phyloP scores from a whole-genome alignment of 1,139 yeast species.

The Eremothecium sinecaudum region DNA sequence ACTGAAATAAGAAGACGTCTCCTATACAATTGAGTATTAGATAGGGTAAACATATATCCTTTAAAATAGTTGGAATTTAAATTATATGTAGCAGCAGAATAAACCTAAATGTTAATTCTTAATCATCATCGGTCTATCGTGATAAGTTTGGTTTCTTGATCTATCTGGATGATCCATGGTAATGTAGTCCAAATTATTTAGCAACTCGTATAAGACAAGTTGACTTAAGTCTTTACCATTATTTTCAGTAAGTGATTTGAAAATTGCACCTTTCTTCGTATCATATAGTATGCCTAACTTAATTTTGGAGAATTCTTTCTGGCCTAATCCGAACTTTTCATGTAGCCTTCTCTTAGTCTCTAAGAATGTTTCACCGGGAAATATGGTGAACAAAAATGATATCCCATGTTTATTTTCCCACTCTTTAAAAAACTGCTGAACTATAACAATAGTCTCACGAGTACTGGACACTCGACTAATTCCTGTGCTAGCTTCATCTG shows the following conservation, averaged over 20 bases:
- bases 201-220: slow-evolving; percentile 45
- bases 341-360: slow-evolving; percentile 66
- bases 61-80: slow-evolving; percentile 1
- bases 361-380: slow-evolving; percentile 52
- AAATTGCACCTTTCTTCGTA: slow-evolving; percentile 29
- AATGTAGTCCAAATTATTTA: slow-evolving; percentile 44
- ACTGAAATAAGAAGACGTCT: slow-evolving; percentile 38
- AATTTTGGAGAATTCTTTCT: slow-evolving; percentile 67
- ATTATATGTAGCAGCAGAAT: slow-evolving; percentile 1
- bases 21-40: no score
- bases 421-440: slow-evolving; percentile 71
- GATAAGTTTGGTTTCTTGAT: slow-evolving; percentile 31
- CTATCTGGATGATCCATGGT: slow-evolving; percentile 88
- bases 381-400: slow-evolving; percentile 68
- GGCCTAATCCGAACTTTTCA: slow-evolving; percentile 60
- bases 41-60: background rate
- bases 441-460: slow-evolving; percentile 35
- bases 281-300: slow-evolving; percentile 39
- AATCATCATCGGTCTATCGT: slow-evolving; percentile 32
- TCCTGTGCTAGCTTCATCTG: slow-evolving; percentile 21
- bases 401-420: slow-evolving; percentile 70
- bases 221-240: slow-evolving; percentile 33
- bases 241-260: slow-evolving; percentile 43
- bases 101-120: slow-evolving; percentile 16
- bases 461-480: slow-evolving; percentile 6